These are phyloP conservation scores for Ceratocystis lukuohia DNA, from an alignment of 2,329 filamentous ascomycete species.

Conservation along the genomic window DNA sequence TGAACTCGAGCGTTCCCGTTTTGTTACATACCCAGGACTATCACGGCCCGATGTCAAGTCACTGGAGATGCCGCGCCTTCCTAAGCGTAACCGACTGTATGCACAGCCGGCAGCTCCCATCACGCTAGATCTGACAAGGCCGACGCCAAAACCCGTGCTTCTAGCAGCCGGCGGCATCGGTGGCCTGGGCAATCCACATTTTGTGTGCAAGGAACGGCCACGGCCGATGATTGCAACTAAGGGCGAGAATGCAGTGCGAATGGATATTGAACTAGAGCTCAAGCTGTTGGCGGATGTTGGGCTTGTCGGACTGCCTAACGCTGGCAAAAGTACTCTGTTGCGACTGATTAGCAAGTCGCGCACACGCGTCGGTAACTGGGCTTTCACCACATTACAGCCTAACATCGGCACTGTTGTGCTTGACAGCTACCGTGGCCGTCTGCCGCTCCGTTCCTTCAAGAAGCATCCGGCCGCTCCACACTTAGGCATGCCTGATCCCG, in stretches of 20 bases:
- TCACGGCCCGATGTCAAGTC: conserved; percentile 52
- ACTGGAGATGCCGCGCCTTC: conserved; percentile 38
- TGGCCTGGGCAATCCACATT: conserved; percentile 87
- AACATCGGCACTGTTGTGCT: conserved; percentile 94
- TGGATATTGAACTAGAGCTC: conserved; percentile 77
- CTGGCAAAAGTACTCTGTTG: conserved; percentile 86
- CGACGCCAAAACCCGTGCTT: conserved; percentile 71
- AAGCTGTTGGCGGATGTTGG: conserved; percentile 93
- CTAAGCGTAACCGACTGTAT: conserved; percentile 39
- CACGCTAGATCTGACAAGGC: conserved; percentile 56
- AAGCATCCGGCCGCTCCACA: conserved; percentile 24
- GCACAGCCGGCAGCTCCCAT: conserved; percentile 63
- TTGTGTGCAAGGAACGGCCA: conserved; percentile 59
- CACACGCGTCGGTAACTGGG: conserved; percentile 84
- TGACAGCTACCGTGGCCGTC: conserved; percentile 66
- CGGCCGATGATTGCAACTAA: conserved; percentile 79
- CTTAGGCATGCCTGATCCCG: conserved; percentile 31
- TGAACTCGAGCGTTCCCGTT: conserved; percentile 52
- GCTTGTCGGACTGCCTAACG: conserved; percentile 87
- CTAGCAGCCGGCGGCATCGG: conserved; percentile 79
- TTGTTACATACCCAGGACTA: conserved; percentile 74
- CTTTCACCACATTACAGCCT: conserved; percentile 87
- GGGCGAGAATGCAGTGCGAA: conserved; percentile 63
- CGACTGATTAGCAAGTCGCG: conserved; percentile 78
- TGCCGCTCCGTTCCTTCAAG: conserved; percentile 24